Evolutionary conservation across 108 stramenopile genomes (phyloP).

Genomic region (Cyclostephanos tholiformis): DNA sequence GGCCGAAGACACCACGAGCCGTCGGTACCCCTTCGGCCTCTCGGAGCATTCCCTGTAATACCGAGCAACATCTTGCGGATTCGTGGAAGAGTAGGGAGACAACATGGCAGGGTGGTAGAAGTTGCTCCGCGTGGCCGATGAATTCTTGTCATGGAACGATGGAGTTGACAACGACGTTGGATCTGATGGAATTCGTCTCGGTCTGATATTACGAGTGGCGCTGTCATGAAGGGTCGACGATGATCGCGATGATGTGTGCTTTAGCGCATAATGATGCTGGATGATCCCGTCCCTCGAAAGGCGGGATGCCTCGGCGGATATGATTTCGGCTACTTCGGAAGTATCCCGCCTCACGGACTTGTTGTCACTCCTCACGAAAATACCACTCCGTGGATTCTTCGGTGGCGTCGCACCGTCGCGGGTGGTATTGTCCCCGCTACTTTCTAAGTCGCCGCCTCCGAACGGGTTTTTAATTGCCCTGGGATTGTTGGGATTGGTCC

Average conservation of each 20-base stretch:
- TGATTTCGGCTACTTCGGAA: slow-evolving; percentile 32
- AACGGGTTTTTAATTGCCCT: slow-evolving; percentile 18
- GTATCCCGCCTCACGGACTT: slow-evolving; percentile 14
- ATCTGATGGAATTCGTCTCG: background rate
- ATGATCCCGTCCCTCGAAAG: slow-evolving; percentile 55
- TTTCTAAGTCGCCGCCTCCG: background rate
- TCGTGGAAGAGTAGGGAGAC: background rate
- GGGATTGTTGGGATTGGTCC: no score
- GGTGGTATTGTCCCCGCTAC: no score
- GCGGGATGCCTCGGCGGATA: slow-evolving; percentile 41
- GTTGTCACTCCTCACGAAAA: background rate
- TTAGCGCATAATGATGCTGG: slow-evolving; percentile 46
- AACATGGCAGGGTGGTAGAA: background rate
- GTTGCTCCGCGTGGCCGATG: background rate
- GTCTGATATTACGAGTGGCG: background rate
- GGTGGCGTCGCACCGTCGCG: background rate
- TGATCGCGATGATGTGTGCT: background rate
- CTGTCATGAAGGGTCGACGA: background rate
- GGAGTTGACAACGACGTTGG: no score
- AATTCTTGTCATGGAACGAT: background rate
- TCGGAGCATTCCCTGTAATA: slow-evolving; percentile 40
- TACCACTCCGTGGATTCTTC: background rate
- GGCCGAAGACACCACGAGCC: slow-evolving; percentile 37
- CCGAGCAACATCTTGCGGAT: slow-evolving; percentile 27
- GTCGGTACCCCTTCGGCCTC: slow-evolving; percentile 48